A percentile compares a stretch with the other conserved stretches of the same genome.
These are phyloP conservation scores for Colletotrichum sp. DNA, from an alignment of 2,329 filamentous ascomycete species.

Conservation along the genomic window DNA sequence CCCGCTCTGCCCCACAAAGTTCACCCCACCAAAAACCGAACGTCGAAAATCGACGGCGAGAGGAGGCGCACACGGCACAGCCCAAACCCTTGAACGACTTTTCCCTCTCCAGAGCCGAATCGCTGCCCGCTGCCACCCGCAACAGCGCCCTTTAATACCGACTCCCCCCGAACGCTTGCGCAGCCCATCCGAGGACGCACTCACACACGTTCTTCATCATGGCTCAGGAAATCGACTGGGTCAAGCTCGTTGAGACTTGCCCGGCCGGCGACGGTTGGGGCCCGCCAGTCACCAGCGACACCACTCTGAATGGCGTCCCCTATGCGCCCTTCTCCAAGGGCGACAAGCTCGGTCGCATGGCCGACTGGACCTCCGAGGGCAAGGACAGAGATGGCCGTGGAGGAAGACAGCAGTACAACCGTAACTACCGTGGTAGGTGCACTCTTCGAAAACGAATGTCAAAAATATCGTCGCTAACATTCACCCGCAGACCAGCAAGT, in stretches of 20 bases:
- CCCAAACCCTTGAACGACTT: constrained; percentile 23
- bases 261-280: constrained; percentile 86
- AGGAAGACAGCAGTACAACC: constrained; percentile 86
- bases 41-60: constrained; percentile 23
- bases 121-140: constrained; percentile 14
- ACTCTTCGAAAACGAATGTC: background rate
- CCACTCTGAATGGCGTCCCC: constrained; percentile 90
- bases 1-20: constrained; percentile 25
- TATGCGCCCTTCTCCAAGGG: constrained; percentile 99
- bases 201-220: constrained; percentile 35
- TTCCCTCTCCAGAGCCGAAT: constrained; percentile 16
- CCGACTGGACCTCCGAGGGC: constrained; percentile 93
- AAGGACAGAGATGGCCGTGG: constrained; percentile 80
- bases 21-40: constrained; percentile 26
- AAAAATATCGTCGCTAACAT: constrained; percentile 4
- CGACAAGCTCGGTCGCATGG: constrained; percentile 98
- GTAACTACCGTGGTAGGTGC: constrained; percentile 84
- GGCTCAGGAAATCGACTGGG: constrained; percentile 60
- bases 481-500: constrained; percentile 82
- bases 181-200: background rate
- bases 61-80: constrained; percentile 11
- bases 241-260: constrained; percentile 73
- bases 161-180: background rate
- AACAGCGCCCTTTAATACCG: background rate
- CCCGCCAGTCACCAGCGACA: constrained; percentile 80